Conservation (phyloP, 257 asterid genomes). For the Solanum sejunctum region DNA sequence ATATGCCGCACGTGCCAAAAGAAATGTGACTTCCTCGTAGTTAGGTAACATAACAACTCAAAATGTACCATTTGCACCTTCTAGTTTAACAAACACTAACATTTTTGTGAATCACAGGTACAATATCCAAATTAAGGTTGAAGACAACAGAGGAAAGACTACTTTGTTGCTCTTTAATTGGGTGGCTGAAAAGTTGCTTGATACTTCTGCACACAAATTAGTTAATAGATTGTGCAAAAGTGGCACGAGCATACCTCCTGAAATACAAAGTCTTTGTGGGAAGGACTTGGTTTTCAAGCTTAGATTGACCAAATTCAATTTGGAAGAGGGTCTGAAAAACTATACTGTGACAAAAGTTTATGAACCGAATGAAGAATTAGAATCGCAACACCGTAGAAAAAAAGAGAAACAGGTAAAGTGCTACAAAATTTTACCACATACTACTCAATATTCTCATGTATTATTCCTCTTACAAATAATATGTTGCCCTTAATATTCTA, state of each 20-base stretch:
- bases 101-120: not conserved
- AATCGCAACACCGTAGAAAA: too few relatives aligned
- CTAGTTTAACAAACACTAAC: not conserved
- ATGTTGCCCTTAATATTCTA: too few relatives aligned
- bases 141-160: not conserved
- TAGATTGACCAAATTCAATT: not conserved
- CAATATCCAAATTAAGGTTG: not conserved
- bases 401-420: too few relatives aligned
- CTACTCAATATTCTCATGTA: too few relatives aligned
- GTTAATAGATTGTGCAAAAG: not conserved
- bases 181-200: not conserved
- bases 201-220: not conserved
- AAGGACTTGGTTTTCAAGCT: not conserved
- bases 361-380: too few relatives aligned
- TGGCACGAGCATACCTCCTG: not conserved
- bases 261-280: not conserved
- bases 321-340: not conserved
- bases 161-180: not conserved
- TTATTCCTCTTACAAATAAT: too few relatives aligned
- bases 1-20: too few relatives aligned
- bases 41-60: too few relatives aligned
- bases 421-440: too few relatives aligned
- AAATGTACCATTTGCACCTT: too few relatives aligned
- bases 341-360: too few relatives aligned
- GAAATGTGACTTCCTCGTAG: too few relatives aligned